These are phyloP conservation scores for Rutstroemia sp. DNA, from an alignment of 2,329 filamentous ascomycete genomes.

Conservation along the genomic window DNA sequence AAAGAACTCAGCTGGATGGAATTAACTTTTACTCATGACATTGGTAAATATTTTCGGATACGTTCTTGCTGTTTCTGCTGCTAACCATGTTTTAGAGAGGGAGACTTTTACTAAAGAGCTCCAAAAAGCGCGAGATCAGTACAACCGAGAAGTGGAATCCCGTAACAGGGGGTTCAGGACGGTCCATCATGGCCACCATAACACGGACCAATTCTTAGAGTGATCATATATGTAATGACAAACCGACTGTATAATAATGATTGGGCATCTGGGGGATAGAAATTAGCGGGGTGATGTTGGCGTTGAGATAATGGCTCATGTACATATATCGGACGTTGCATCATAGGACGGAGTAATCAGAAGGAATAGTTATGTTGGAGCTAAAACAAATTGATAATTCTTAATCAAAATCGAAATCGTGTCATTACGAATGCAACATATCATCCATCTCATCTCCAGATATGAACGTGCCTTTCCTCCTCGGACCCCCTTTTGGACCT, in stretches of 20 bases:
- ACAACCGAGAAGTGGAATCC: background rate
- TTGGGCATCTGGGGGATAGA: background rate
- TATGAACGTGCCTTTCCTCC: background rate
- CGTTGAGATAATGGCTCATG: background rate
- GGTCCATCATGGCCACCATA: background rate
- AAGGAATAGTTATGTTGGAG: too few relatives aligned
- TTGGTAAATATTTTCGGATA: background rate
- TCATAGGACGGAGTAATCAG: too few relatives aligned
- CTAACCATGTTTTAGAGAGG: background rate
- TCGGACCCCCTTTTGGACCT: background rate
- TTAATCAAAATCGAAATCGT: too few relatives aligned
- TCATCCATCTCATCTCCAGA: background rate
- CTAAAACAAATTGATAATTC: too few relatives aligned
- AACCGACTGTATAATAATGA: background rate
- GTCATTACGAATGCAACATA: background rate
- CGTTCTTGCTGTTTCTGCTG: background rate
- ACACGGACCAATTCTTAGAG: background rate
- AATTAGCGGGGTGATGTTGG: background rate
- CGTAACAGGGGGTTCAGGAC: background rate
- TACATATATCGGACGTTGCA: too few relatives aligned
- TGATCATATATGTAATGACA: background rate
- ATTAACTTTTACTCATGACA: background rate
- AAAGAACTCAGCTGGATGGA: slow-evolving; percentile 3
- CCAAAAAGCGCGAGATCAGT: background rate
- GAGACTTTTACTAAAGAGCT: background rate